These are phyloP conservation scores for Phaeolepiota aurea DNA, from an alignment of 768 basidiomycete genomes.

Conservation along the genomic window DNA sequence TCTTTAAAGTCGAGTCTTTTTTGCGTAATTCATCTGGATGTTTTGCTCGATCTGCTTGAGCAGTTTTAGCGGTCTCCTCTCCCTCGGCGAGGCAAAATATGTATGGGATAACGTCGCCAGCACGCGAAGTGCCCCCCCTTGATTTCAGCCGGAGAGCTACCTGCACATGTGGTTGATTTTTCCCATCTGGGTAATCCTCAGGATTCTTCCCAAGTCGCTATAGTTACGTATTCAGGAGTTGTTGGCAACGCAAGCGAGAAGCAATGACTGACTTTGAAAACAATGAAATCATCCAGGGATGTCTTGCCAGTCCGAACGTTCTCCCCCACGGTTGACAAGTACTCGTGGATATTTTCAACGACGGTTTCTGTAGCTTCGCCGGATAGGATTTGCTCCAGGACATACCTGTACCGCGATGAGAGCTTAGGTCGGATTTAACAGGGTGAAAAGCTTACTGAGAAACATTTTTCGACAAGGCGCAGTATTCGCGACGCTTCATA, in stretches of 20 bases:
- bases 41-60: constrained; percentile 84
- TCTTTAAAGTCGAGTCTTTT: constrained; percentile 54
- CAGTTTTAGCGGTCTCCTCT: constrained; percentile 59
- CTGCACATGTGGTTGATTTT: constrained; percentile 93
- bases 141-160: constrained; percentile 88
- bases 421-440: background rate
- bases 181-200: constrained; percentile 93
- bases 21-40: constrained; percentile 90
- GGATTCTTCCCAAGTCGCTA: constrained; percentile 95
- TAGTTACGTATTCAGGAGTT: background rate
- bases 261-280: constrained; percentile 71
- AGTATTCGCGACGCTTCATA: constrained; percentile 98
- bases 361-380: constrained; percentile 87
- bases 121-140: constrained; percentile 69
- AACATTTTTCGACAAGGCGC: constrained; percentile 81
- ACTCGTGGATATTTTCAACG: constrained; percentile 89
- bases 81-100: constrained; percentile 82
- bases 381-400: constrained; percentile 84
- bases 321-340: constrained; percentile 68
- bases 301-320: constrained; percentile 71
- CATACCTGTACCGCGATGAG: constrained; percentile 47
- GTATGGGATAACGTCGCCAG: constrained; percentile 93
- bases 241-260: background rate
- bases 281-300: constrained; percentile 88
- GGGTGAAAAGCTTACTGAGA: constrained; percentile 61